phyloP scores from a whole-genome alignment of 2,329 filamentous ascomycete species.

The Phialophora chinensis region DNA sequence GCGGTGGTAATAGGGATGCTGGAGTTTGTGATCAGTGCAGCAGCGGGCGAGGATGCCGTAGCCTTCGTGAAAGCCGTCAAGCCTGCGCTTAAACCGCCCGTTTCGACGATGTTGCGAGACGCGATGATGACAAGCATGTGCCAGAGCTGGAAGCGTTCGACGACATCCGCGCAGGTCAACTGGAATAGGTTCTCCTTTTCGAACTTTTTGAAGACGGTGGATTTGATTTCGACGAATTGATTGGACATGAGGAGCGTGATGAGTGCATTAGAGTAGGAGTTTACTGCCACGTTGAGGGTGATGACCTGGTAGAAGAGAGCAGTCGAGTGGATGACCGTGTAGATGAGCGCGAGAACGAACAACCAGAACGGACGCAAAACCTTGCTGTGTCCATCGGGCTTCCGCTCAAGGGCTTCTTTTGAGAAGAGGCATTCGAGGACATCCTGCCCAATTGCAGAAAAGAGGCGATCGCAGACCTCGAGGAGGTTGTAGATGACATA shows the following conservation, averaged over 20 bases:
- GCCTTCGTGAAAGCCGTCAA: slow-evolving; percentile 45
- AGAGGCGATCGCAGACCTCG: slow-evolving; percentile 83
- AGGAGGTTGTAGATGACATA: slow-evolving; percentile 99
- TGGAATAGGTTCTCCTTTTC: slow-evolving; percentile 98
- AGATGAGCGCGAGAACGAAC: slow-evolving; percentile 83
- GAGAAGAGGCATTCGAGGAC: slow-evolving; percentile 96
- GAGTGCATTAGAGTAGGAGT: slow-evolving; percentile 96
- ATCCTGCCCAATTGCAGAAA: slow-evolving; percentile 92
- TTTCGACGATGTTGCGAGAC: slow-evolving; percentile 93
- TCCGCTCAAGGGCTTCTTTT: slow-evolving; percentile 85
- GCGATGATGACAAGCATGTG: slow-evolving; percentile 97
- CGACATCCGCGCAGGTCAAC: slow-evolving; percentile 92
- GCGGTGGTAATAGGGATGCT: slow-evolving; percentile 60
- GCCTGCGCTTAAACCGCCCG: slow-evolving; percentile 75
- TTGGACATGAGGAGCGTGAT: slow-evolving; percentile 92
- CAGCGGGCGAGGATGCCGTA: slow-evolving; percentile 46
- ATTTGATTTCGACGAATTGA: slow-evolving; percentile 98
- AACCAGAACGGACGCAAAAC: slow-evolving; percentile 86
- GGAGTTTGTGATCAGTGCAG: slow-evolving; percentile 53
- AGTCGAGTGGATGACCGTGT: slow-evolving; percentile 86
- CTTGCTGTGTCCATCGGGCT: slow-evolving; percentile 87
- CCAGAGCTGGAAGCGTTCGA: slow-evolving; percentile 96
- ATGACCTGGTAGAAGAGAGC: slow-evolving; percentile 97
- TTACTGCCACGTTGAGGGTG: slow-evolving; percentile 95
- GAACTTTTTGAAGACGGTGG: slow-evolving; percentile 97